phyloP scores from a whole-genome alignment of 2,329 filamentous ascomycete genomes.

The Penicillium sp. region DNA sequence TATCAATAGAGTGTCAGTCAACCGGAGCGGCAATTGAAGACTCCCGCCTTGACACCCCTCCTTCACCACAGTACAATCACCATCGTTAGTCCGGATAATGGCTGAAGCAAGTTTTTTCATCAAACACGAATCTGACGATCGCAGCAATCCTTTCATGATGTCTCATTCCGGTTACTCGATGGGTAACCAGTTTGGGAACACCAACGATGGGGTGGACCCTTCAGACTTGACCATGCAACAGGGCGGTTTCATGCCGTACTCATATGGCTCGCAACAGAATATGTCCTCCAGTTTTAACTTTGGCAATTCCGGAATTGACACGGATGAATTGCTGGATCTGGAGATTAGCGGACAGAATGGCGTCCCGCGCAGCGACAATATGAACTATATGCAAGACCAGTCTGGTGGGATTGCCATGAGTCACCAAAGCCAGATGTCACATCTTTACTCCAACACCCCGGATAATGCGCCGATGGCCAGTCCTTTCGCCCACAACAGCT shows the following conservation, averaged over 20 bases:
- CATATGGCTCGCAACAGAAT: conserved; percentile 59
- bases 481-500: conserved; percentile 69
- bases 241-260: conserved; percentile 48
- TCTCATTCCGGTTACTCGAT: conserved; percentile 48
- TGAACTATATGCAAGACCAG: conserved; percentile 48
- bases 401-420: conserved; percentile 53
- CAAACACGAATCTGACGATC: conserved; percentile 62
- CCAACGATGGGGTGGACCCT: conserved; percentile 66
- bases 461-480: conserved; percentile 90
- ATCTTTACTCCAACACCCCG: conserved; percentile 83
- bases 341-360: conserved; percentile 42
- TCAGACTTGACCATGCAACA: conserved; percentile 71
- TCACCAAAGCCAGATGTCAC: conserved; percentile 61
- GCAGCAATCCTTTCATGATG: conserved; percentile 49
- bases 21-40: conserved; percentile 6
- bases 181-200: conserved; percentile 50
- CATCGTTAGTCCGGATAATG: conserved; percentile 36
- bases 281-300: conserved; percentile 67
- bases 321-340: conserved; percentile 77
- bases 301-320: conserved; percentile 71
- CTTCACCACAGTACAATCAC: conserved; percentile 7
- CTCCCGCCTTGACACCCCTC: conserved; percentile 10
- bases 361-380: conserved; percentile 30
- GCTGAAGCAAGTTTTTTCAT: conserved; percentile 57
- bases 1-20: conserved; percentile 22